Base-by-base conservation (phyloP, 1,284 basidiomycete species). In the Sporisorium sorghi region DNA sequence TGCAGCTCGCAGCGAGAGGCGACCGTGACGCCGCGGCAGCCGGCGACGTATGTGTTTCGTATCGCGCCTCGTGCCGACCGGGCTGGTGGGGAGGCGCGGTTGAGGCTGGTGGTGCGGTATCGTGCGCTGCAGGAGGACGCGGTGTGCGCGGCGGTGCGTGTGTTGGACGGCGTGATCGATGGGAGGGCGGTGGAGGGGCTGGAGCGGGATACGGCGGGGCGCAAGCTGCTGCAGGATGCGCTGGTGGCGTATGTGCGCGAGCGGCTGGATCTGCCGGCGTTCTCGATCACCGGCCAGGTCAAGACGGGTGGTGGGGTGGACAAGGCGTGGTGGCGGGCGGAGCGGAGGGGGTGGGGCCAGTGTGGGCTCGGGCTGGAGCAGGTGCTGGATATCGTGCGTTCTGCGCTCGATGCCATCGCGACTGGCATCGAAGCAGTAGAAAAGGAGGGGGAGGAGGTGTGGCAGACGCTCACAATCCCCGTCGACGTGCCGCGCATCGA, bases 1-100 rank as follows among this genome's bases (percentile, higher is more conserved):
- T 49, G 60, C 28, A 32, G 24, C 0, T 48, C 60, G 15, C 14
- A 33, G 7, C 17, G 52, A 4, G 56, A 76, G 23, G 55, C 57
- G 15, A 67, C 56, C 8, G 71, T 83, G 14, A 76, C 77, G 9
- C 74, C 80, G 17, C 24, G 69, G 1, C 69, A 84, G 42, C 77
- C 79, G 10, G 77, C 76, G 10, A 72, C 74, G 15, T 81, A 71
- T 49, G 50, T 84, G 11, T 78, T 84, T 54, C 56, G 62, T 84
- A 6, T 33, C 54, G n/a, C 56, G 52, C 28, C n/a, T n/a, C n/a
- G n/a, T n/a, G 19, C 35, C n/a, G 26, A 23, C 6, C n/a, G n/a
- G 2, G 28, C 19, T 8, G 21, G 24, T 9, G 3, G 2, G 23
- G 35, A 10, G 39, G 39, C 14, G 40, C 32, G 60, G 3, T 44